Percentiles rank a stretch among this genome's conserved stretches.
phyloP scores from a whole-genome alignment of 805 yeast genomes.

The Candida cerambycidarum region DNA sequence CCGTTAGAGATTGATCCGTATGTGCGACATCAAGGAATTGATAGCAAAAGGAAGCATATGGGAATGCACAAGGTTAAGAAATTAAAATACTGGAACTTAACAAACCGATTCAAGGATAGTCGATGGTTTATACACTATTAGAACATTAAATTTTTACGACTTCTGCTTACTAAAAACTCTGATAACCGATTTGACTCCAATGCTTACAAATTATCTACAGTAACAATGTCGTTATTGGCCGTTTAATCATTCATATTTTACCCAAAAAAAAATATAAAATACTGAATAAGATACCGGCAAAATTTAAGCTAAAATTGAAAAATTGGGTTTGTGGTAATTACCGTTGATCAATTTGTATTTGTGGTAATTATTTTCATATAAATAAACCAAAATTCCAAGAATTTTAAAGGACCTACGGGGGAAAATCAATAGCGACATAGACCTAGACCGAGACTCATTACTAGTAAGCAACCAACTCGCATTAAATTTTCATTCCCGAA shows the following conservation, averaged over 20 bases:
- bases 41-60: no score
- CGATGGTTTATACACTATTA: no score
- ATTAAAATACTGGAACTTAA: no score
- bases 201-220: neutral
- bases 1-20: neutral
- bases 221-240: neutral
- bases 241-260: neutral
- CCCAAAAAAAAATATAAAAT: neutral
- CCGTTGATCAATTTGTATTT: neutral
- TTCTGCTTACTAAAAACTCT: no score
- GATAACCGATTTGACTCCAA: no score
- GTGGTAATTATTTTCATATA: neutral
- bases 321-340: neutral
- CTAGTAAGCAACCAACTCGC: slow-evolving; percentile 2
- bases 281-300: neutral
- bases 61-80: no score
- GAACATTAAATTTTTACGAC: no score
- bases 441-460: neutral
- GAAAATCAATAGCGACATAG: neutral
- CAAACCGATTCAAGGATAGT: no score
- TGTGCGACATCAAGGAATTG: neutral
- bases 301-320: neutral
- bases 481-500: slow-evolving; percentile 6
- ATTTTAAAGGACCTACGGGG: no score
- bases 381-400: neutral